phyloP scores from a whole-genome alignment of 176 grass and related monocot species.

The Raddia guianensis region DNA sequence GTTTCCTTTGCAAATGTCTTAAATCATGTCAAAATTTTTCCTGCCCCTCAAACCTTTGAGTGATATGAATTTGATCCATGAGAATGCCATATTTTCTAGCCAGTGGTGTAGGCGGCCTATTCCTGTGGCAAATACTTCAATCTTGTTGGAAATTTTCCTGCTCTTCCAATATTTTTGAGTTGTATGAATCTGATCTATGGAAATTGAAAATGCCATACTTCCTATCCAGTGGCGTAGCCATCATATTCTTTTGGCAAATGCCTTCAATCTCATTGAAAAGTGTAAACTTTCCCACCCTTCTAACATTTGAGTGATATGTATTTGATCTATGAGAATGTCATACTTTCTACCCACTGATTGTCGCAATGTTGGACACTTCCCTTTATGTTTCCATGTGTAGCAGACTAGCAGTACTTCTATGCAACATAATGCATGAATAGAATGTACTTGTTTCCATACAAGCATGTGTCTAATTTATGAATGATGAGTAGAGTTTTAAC shows the following conservation, averaged over 20 bases:
- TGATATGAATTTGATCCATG: conserved; percentile 26
- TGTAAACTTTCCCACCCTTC: background rate
- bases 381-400: background rate
- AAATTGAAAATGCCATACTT: conserved; percentile 1
- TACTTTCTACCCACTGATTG: background rate
- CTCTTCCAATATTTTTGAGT: background rate
- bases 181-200: conserved; percentile 22
- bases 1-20: background rate
- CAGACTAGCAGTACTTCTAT: background rate
- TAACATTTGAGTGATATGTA: conserved; percentile 1
- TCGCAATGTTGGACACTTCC: conserved; percentile 28
- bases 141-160: background rate
- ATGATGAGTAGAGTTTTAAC: conserved; percentile 19
- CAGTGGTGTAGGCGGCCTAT: no score
- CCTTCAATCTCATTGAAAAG: conserved; percentile 20
- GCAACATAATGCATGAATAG: background rate
- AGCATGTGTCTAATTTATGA: conserved; percentile 3
- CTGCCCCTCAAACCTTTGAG: background rate
- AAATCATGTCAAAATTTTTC: conserved; percentile 2
- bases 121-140: background rate
- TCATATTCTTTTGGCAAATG: background rate
- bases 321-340: conserved; percentile 16
- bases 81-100: conserved; percentile 16
- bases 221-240: background rate
- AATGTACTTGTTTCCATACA: conserved; percentile 13